Evolutionary conservation across 2,329 filamentous ascomycete species (phyloP).

Genomic region (Penicillium crustosum): DNA sequence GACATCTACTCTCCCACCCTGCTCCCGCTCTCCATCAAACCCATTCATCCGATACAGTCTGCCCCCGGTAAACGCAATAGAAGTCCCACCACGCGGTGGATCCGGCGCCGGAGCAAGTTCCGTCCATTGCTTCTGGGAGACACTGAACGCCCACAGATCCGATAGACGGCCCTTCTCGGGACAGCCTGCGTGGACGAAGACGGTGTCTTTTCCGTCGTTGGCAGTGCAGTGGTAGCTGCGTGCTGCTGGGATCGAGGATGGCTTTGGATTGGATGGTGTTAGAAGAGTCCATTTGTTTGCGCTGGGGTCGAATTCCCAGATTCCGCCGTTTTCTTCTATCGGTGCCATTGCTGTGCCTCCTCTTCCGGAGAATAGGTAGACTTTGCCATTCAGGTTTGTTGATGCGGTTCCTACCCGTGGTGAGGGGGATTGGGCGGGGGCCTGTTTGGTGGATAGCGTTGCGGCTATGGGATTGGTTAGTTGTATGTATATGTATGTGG

Average conservation of each 20-base stretch:
- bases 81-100: constrained; percentile 64
- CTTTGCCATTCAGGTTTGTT: constrained; percentile 64
- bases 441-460: not conserved
- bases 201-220: constrained; percentile 62
- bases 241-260: constrained; percentile 56
- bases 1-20: constrained; percentile 71
- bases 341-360: constrained; percentile 67
- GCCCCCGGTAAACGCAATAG: constrained; percentile 63
- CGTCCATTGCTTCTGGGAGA: constrained; percentile 64
- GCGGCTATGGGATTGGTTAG: not conserved
- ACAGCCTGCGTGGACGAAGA: constrained; percentile 77
- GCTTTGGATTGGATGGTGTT: constrained; percentile 52
- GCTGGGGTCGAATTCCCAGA: constrained; percentile 74
- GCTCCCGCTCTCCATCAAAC: constrained; percentile 68
- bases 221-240: constrained; percentile 70
- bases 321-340: constrained; percentile 69
- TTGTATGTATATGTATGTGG: not conserved
- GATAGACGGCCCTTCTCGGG: constrained; percentile 61
- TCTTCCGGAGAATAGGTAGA: constrained; percentile 81
- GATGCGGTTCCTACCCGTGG: constrained; percentile 73
- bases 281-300: constrained; percentile 65
- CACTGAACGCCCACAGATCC: constrained; percentile 78
- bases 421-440: constrained; percentile 51
- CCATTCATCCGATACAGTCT: constrained; percentile 78
- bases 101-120: constrained; percentile 67